Conservation (phyloP, 495 filamentous ascomycete genomes). For the Ramalina intermedia region DNA sequence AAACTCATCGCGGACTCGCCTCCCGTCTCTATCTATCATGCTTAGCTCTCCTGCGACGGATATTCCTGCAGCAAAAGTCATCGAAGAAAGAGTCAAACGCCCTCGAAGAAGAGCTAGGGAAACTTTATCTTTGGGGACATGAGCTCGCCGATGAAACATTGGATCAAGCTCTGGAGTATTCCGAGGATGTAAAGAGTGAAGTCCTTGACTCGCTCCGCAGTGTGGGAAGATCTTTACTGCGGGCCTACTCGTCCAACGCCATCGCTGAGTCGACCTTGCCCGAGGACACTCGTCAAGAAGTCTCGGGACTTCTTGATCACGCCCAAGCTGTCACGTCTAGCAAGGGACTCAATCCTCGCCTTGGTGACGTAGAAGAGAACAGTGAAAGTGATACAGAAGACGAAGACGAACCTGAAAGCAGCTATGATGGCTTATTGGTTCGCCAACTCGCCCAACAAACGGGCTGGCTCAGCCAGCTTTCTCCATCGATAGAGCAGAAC, state of each 20-base stretch:
- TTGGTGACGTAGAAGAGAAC: not conserved
- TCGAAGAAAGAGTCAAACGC: no score
- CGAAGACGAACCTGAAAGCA: not conserved
- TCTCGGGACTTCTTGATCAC: not conserved
- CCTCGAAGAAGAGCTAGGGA: conserved; percentile 11
- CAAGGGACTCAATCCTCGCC: not conserved
- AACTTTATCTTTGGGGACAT: conserved; percentile 18
- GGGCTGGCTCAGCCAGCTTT: not conserved
- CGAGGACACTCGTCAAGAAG: no score
- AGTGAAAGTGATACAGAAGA: not conserved
- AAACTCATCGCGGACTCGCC: not conserved
- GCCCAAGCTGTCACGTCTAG: not conserved
- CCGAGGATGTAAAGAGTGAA: conserved; percentile 4
- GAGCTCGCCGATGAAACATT: conserved; percentile 9
- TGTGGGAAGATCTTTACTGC: conserved; percentile 4
- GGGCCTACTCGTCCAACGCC: not conserved
- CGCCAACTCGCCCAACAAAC: not conserved
- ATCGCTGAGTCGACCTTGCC: not conserved
- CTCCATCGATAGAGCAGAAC: not conserved
- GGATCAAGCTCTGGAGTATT: conserved; percentile 14
- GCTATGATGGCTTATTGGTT: not conserved
- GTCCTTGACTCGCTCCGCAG: conserved; percentile 5
- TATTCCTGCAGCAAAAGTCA: not conserved
- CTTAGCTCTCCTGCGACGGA: not conserved
- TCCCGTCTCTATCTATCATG: conserved; percentile 1